Base-by-base conservation (phyloP, 106 monocot species). In the Hemerocallis citrina region DNA sequence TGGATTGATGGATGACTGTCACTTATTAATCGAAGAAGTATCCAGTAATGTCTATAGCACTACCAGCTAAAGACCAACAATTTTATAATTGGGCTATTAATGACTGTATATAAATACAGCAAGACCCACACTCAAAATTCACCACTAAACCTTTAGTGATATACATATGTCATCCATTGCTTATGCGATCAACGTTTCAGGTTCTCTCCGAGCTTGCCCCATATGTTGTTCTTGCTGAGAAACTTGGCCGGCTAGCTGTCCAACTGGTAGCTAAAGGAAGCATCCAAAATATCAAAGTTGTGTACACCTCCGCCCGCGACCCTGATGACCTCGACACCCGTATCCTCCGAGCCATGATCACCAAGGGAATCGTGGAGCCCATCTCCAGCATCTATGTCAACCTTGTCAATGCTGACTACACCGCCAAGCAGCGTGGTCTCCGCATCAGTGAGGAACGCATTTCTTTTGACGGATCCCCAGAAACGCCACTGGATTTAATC, bases 291-390 rank as follows among this genome's bases (percentile, higher is more conserved):
- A 74, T 88, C 17, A 92, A 88, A 63, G 73, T 92, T 1, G 84
- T 81, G 0, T 92, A 92, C 74, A 71, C 74, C 5, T 81, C 92
- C 5, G 66, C 86, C 38, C 72, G 92, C 15, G 76, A 72, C 65
- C 78, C 84, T 5, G 88, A 84, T 28, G 88, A 92, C 70, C 70
- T 92, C 8, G 92, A 92, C 79, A 88, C 92, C 4, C 62, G 92
- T 25, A 72, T 92, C 25, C 74, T 92, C 9, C 77, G 88, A 14
- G 87, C 92, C 50, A 92, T 88, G 92, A 60, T 85, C 35, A 88
- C 78, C 30, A 92, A 92, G 55, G 92, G 92, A n/a, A 79, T 92
- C 6, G 35, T 92, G 0, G 92, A 92, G 62, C 92, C 92, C 20
- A 68, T 92, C 1, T 88, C 92, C 6, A 77, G 66, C 17, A 74